phyloP scores from a whole-genome alignment of 169 alveolate genomes.

The Plasmodium gonderi region DNA sequence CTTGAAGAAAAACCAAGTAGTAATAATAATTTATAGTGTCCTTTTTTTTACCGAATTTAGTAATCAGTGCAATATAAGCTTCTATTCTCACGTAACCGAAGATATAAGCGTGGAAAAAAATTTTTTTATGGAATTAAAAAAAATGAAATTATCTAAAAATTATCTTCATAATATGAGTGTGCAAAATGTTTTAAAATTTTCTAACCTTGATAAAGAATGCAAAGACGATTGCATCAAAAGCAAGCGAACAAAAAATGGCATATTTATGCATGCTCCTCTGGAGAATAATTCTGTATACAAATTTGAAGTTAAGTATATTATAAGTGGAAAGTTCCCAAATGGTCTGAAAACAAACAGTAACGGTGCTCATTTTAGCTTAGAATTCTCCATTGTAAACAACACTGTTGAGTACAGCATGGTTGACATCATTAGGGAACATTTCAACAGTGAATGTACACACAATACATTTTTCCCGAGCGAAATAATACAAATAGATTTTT shows the following conservation, averaged over 20 bases:
- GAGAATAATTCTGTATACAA: constrained; percentile 27
- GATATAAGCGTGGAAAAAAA: constrained; percentile 12
- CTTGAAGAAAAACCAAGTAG: neutral
- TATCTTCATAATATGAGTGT: constrained; percentile 19
- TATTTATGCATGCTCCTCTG: constrained; percentile 3
- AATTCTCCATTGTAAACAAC: constrained; percentile 16
- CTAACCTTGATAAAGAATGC: neutral
- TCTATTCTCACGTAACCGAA: constrained; percentile 20
- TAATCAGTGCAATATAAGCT: constrained; percentile 24
- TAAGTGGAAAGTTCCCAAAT: neutral
- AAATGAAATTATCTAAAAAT: neutral
- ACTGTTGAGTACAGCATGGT: neutral
- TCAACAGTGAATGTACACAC: constrained; percentile 16
- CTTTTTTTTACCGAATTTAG: constrained; percentile 29
- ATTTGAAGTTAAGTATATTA: constrained; percentile 2
- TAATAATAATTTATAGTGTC: constrained; percentile 3
- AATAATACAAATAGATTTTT: neutral
- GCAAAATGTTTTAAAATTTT: neutral
- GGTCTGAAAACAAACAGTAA: neutral
- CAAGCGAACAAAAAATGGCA: constrained; percentile 4
- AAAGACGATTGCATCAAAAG: constrained; percentile 16
- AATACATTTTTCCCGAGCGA: constrained; percentile 15
- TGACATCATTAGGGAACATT: constrained; percentile 6
- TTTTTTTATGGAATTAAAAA: constrained; percentile 24
- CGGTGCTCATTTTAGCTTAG: constrained; percentile 13